These are phyloP conservation scores for Penicillium daleae DNA, from an alignment of 495 filamentous ascomycete species.

Conservation along the genomic window DNA sequence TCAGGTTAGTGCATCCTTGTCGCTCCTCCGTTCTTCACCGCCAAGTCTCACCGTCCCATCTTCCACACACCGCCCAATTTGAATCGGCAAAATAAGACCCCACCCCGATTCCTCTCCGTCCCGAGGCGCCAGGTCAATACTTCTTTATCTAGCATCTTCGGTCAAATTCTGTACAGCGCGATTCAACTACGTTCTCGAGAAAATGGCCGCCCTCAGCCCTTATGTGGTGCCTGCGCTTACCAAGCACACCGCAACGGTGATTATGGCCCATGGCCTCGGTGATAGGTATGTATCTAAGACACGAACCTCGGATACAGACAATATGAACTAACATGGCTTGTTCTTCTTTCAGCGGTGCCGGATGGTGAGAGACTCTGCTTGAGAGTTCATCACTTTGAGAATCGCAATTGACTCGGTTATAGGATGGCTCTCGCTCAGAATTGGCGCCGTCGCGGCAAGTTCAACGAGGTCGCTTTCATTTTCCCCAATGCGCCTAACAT, in stretches of 20 bases:
- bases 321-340: neutral
- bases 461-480: constrained; percentile 89
- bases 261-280: constrained; percentile 90
- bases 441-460: constrained; percentile 80
- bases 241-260: constrained; percentile 91
- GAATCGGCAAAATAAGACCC: neutral
- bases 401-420: constrained; percentile 3
- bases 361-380: constrained; percentile 4
- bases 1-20: neutral
- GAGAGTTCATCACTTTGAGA: neutral
- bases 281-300: constrained; percentile 58
- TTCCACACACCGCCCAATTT: neutral
- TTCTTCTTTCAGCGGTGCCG: constrained; percentile 11
- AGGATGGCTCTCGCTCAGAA: constrained; percentile 83
- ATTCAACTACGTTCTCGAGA: constrained; percentile 16
- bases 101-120: neutral
- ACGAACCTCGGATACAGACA: neutral
- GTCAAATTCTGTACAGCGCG: neutral
- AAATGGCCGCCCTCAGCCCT: constrained; percentile 58
- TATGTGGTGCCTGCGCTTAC: constrained; percentile 85
- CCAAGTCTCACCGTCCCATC: neutral
- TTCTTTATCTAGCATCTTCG: neutral
- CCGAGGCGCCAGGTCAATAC: neutral
- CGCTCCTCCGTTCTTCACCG: neutral
- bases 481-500: constrained; percentile 92